Evolutionary conservation across 192 early-diverging fungal genomes (phyloP).

Genomic region (Piromyces finnis): DNA sequence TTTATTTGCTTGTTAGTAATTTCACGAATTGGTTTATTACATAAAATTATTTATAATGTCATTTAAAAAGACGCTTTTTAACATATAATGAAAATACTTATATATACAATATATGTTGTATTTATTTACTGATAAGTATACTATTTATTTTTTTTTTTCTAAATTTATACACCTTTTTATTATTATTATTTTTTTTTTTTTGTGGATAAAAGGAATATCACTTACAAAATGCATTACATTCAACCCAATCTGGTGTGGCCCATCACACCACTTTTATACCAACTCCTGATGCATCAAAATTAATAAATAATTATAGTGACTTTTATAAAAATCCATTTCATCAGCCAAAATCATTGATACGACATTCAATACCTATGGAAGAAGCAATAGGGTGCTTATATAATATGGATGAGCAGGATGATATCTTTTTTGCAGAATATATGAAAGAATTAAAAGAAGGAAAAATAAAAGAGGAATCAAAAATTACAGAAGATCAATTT

Average conservation of each 20-base stretch:
- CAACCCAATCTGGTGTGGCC: constrained; percentile 37
- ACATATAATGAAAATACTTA: no score
- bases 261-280: constrained; percentile 55
- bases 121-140: no score
- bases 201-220: constrained; percentile 60
- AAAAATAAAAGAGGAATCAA: background rate
- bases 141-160: no score
- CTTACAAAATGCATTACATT: constrained; percentile 75
- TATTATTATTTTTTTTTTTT: no score
- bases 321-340: constrained; percentile 46
- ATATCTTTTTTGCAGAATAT: constrained; percentile 22
- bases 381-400: constrained; percentile 74
- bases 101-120: no score
- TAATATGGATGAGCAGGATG: constrained; percentile 77
- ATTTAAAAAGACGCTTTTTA: no score
- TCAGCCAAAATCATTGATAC: constrained; percentile 60
- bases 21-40: no score
- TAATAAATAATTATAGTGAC: constrained; percentile 42
- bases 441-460: constrained; percentile 17
- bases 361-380: constrained; percentile 73
- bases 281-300: constrained; percentile 71
- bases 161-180: no score
- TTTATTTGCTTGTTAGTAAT: no score
- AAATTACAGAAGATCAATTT: constrained; percentile 49
- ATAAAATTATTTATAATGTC: no score